Base-by-base conservation (phyloP, 306 rosid genomes). In the Lupinus albus region DNA sequence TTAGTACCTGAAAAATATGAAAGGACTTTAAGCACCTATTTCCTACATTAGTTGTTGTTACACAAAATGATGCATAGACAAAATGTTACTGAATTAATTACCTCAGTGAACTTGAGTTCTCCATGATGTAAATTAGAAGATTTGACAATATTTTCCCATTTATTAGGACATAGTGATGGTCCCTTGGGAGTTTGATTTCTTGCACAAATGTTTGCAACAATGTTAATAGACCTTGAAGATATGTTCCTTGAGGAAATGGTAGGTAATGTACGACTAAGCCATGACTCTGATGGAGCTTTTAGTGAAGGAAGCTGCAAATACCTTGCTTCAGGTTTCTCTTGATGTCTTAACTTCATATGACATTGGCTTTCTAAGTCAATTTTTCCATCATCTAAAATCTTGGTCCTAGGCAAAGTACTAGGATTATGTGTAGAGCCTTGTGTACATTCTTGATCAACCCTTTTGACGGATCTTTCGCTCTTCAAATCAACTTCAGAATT, bases 231-330 rank as follows among this genome's bases (percentile, higher is more conserved):
- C 48, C 47, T 49, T 39, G 88, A 79, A 64, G 74, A 56, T 3
- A 61, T 16, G 60, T 82, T 79, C 64, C 62, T 86, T 11, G 86
- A 74, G 50, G 87, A 84, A 76, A 88, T 71, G 51, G 81, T 56
- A 1, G 93, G 91, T 70, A 93, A 80, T 35, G 91, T 79, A 11
- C 86, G 91, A 74, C 84, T 83, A 58, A 93, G 87, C 99, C 99
- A 93, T 46, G 99, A 93, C 59, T 93, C 97, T 28, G 96, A 88
- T 6, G 99, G 99, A 55, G 96, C 86, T 80, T 93, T 84, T 39
- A 96, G 91, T 51, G 81, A 73, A 44, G 93, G 96, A 15, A 69
- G 71, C 61, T 54, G 77, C 36, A 77, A 54, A 59, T 55, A 46
- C 17, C 57, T 59, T 39, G 51, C 52, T 41, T 53, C 63, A 47